Evolutionary conservation across 2,329 filamentous ascomycete species (phyloP), one percentile per base, ranked within the genome.

Genomic region (Aureobasidium namibiae): DNA sequence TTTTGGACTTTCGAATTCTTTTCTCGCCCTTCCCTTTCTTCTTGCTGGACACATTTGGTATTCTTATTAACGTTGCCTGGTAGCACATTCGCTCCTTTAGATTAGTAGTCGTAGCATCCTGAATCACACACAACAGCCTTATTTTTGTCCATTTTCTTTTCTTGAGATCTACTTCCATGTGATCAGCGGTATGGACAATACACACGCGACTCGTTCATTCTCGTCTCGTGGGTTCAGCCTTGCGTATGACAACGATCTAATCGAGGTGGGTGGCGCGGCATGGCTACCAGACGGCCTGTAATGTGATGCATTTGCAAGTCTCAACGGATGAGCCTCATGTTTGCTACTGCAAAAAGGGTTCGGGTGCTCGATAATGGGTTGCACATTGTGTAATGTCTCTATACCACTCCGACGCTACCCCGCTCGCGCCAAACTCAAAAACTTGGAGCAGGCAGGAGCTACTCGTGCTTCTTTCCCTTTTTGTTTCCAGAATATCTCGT

Each of bases 341-440:
- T 29, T 45, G 23, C 16, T 10, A 33, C 10, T 1, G 29, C 7
- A n/a, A 21, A 33, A 3, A 11, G 14, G 24, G 2, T 18, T 11
- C 14, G 7, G 11, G 42, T 39, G 34, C 48, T 39, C 48, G 21
- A 39, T 39, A 39, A 34, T 4, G 34, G 16, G 50, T 41, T 23
- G 24, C 24, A 54, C 50, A 26, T 31, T n/a, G 10, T 23, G n/a
- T 18, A 24, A 39, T 18, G 33, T 54, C 36, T 29, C 6, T 41
- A 42, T 33, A 42, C 36, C 50, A 26, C 10, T 38, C 39, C 34
- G 42, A 38, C 50, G 38, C 50, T 54, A 54, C 50, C 50, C 50
- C 50, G 50, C 50, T 54, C 50, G 50, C 18, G 36, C 26, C 50
- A 33, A 54, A 54, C 24, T 54, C 38, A 52, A 54, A 53, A 54